These are phyloP conservation scores for Trichoderma sp. DNA, from an alignment of 2,329 filamentous ascomycete genomes.

Conservation along the genomic window DNA sequence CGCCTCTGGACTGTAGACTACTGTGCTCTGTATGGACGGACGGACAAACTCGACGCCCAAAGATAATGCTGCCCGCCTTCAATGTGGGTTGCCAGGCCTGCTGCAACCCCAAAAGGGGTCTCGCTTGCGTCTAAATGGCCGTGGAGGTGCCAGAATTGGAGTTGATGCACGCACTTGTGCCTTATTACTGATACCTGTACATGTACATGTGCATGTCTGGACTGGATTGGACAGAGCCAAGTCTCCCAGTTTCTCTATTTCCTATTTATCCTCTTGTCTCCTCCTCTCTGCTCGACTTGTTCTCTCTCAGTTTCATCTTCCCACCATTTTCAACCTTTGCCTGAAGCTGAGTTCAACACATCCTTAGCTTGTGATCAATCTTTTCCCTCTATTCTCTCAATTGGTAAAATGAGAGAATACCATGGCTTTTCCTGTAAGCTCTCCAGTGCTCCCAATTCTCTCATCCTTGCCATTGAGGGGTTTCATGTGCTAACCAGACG, in stretches of 20 bases:
- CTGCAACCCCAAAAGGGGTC: constrained; percentile 3
- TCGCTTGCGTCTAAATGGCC: not conserved
- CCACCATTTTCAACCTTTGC: constrained; percentile 26
- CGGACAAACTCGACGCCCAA: not conserved
- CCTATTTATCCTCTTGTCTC: constrained; percentile 12
- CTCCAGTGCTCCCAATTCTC: not conserved
- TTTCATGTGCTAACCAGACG: constrained; percentile 26
- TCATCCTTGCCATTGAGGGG: not conserved
- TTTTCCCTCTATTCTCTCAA: constrained; percentile 33
- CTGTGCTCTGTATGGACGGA: not conserved
- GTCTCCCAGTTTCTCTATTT: not conserved
- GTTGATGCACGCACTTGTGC: not conserved
- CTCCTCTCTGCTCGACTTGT: not conserved
- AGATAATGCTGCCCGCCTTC: constrained; percentile 15
- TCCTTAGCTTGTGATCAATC: constrained; percentile 24
- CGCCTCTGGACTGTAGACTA: not conserved
- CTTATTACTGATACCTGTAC: not conserved
- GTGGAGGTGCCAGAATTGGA: not conserved
- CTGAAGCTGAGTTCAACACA: constrained; percentile 36
- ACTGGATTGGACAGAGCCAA: not conserved
- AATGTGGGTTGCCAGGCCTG: not conserved
- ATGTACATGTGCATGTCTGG: not conserved
- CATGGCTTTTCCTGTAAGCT: constrained; percentile 65
- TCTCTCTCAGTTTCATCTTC: not conserved
- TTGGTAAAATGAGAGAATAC: constrained; percentile 62